These are phyloP conservation scores for Smallanthus sonchifolius DNA, from an alignment of 129 eudicot genomes.

Conservation along the genomic window DNA sequence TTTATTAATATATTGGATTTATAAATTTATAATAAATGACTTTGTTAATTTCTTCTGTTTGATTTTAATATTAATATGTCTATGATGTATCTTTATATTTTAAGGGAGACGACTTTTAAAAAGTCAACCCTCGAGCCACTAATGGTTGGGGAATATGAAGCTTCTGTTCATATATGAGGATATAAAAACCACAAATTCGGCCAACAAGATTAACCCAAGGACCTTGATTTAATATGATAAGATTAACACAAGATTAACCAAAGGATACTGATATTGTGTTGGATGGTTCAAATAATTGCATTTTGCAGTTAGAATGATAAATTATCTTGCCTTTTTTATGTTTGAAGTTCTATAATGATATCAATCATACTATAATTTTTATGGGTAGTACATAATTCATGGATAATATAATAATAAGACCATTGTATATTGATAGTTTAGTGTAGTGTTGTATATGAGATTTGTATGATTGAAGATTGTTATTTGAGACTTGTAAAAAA, in stretches of 20 bases:
- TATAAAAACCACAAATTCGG: conserved; percentile 11
- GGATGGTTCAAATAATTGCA: background rate
- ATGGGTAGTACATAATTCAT: background rate
- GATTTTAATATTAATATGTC: background rate
- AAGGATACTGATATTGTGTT: background rate
- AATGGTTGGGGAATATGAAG: conserved; percentile 28
- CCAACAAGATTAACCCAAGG: background rate
- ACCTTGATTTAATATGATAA: background rate
- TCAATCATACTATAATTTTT: background rate
- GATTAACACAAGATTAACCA: no score
- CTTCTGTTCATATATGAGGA: conserved; percentile 29
- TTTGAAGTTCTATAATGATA: background rate
- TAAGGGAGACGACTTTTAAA: conserved; percentile 14
- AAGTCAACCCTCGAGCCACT: conserved; percentile 46
- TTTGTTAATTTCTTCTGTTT: conserved; percentile 5
- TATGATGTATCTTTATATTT: conserved; percentile 11
- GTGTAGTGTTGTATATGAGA: no score
- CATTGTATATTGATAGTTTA: no score
- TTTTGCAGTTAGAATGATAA: background rate
- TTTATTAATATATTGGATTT: background rate
- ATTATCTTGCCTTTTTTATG: background rate
- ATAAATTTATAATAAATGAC: background rate
- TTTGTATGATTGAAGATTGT: no score
- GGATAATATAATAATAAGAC: background rate
- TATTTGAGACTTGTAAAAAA: background rate